Evolutionary conservation across 345 rosid genomes (phyloP).

Genomic region (Eutrema yunnanense): DNA sequence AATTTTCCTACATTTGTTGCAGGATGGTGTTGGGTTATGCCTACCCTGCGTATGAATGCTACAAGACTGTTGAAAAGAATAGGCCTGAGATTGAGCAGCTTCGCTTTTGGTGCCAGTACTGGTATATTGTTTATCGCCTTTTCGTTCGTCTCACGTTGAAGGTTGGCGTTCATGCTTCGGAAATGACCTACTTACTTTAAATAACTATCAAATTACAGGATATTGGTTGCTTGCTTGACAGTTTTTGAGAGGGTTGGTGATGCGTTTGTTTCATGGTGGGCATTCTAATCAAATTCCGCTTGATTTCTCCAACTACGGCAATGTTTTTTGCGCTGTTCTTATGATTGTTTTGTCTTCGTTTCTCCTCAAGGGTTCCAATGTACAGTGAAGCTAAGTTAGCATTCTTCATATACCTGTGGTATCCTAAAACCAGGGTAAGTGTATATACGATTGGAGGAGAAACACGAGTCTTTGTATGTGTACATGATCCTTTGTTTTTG

Average conservation of each 20-base stretch:
- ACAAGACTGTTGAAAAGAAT: conserved; percentile 57
- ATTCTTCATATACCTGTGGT: conserved; percentile 69
- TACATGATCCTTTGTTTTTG: background rate
- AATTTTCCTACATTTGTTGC: background rate
- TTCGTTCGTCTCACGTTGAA: background rate
- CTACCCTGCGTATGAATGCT: conserved; percentile 78
- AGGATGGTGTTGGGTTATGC: conserved; percentile 72
- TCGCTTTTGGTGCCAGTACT: conserved; percentile 82
- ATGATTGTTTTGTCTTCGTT: conserved; percentile 11
- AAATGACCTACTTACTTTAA: background rate
- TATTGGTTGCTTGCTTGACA: conserved; percentile 62
- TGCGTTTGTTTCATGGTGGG: conserved; percentile 61
- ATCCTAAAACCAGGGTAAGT: conserved; percentile 65
- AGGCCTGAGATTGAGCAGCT: conserved; percentile 46
- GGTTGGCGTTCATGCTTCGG: background rate
- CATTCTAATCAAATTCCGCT: background rate
- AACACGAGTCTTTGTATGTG: background rate
- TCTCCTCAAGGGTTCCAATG: conserved; percentile 63
- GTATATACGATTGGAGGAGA: background rate
- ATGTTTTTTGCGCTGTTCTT: background rate
- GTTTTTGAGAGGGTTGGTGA: conserved; percentile 72
- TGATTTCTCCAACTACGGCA: background rate
- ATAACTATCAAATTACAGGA: conserved; percentile 38
- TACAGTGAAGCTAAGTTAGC: conserved; percentile 80
- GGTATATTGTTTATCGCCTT: conserved; percentile 31